Conservation (phyloP, 495 filamentous ascomycete genomes). For the Penicillium coffeae region DNA sequence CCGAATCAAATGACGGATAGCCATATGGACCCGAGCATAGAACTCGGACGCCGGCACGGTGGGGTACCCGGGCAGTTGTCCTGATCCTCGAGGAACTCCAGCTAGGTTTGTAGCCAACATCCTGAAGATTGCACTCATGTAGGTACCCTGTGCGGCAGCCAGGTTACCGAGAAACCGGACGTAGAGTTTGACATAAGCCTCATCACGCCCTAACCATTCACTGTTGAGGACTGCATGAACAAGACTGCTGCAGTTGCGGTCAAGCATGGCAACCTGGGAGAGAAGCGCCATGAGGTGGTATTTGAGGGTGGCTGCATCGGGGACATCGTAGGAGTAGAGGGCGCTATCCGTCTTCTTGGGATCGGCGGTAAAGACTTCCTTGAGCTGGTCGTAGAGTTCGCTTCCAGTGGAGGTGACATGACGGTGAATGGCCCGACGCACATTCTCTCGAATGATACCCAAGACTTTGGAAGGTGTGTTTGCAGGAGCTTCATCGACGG, state of each 20-base stretch:
- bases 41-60: slow-evolving; percentile 55
- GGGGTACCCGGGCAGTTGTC: slow-evolving; percentile 57
- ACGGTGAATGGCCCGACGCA: slow-evolving; percentile 70
- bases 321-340: slow-evolving; percentile 31
- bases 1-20: slow-evolving; percentile 68
- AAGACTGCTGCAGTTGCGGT: slow-evolving; percentile 68
- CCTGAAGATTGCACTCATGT: slow-evolving; percentile 58
- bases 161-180: slow-evolving; percentile 77
- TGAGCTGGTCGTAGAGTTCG: slow-evolving; percentile 67
- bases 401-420: slow-evolving; percentile 56
- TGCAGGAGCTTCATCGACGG: slow-evolving; percentile 8
- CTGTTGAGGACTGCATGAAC: slow-evolving; percentile 68
- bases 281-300: slow-evolving; percentile 75
- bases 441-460: slow-evolving; percentile 63
- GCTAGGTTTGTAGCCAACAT: slow-evolving; percentile 78
- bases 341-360: slow-evolving; percentile 42
- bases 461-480: slow-evolving; percentile 53
- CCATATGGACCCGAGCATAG: slow-evolving; percentile 67
- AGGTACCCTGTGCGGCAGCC: slow-evolving; percentile 70
- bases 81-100: slow-evolving; percentile 47
- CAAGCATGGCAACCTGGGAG: slow-evolving; percentile 65
- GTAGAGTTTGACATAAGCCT: slow-evolving; percentile 73
- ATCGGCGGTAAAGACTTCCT: slow-evolving; percentile 58
- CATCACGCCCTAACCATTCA: slow-evolving; percentile 81
- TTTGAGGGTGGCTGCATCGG: slow-evolving; percentile 55